These are phyloP conservation scores for Domatiomyces globalis DNA, from an alignment of 2,329 filamentous ascomycete species.

Conservation along the genomic window DNA sequence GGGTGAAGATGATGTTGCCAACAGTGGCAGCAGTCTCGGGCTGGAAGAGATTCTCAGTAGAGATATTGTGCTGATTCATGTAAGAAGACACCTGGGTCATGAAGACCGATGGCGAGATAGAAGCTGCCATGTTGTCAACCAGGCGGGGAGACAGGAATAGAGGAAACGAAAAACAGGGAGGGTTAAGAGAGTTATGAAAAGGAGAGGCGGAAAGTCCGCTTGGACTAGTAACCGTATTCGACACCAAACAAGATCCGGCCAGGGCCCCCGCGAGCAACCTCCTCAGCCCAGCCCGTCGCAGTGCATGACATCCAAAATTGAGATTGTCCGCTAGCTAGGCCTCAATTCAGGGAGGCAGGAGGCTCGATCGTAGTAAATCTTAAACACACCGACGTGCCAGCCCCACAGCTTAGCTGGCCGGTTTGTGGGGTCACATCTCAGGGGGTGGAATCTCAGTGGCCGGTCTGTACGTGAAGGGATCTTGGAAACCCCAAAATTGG, in stretches of 20 bases:
- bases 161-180: not conserved
- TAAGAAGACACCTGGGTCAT: slow-evolving; percentile 18
- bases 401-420: not conserved
- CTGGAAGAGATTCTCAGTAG: slow-evolving; percentile 18
- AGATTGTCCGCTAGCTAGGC: not conserved
- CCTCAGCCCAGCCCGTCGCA: not conserved
- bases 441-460: not conserved
- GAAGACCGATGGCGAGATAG: slow-evolving; percentile 20
- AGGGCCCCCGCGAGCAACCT: not conserved
- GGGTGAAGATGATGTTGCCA: slow-evolving; percentile 15
- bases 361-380: not conserved
- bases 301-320: not conserved
- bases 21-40: slow-evolving; percentile 12
- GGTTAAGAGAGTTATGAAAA: not conserved
- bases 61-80: slow-evolving; percentile 12
- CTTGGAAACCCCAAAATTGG: not conserved
- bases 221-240: not conserved
- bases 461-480: not conserved
- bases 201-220: not conserved
- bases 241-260: not conserved
- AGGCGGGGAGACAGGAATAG: not conserved
- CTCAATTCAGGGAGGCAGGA: not conserved
- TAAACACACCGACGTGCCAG: not conserved
- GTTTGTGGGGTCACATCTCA: not conserved
- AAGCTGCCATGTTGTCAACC: slow-evolving; percentile 14